Evolutionary conservation across 164 flowering plant genomes (phyloP).

Genomic region (Chimonanthus praecox): DNA sequence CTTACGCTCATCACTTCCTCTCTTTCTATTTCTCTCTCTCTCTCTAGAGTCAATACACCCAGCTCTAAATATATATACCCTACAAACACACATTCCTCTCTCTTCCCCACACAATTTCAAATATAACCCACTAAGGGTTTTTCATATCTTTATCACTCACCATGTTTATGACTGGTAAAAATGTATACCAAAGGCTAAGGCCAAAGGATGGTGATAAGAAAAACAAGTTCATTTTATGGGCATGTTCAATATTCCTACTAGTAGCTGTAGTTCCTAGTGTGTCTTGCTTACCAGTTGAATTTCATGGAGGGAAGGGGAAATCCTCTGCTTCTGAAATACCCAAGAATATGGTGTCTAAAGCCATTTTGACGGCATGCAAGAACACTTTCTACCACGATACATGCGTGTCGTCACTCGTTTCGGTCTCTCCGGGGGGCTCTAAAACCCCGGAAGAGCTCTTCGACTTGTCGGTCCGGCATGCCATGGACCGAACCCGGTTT

Average conservation of each 20-base stretch:
- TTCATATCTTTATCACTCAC: slow-evolving; percentile 6
- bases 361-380: slow-evolving; percentile 13
- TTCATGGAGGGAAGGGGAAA: slow-evolving; percentile 5
- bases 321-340: not conserved
- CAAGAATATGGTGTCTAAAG: not conserved
- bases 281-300: slow-evolving; percentile 1
- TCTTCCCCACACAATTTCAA: not conserved
- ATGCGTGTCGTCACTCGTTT: slow-evolving; percentile 15
- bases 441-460: slow-evolving; percentile 14
- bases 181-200: slow-evolving; percentile 1
- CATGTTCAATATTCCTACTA: slow-evolving; percentile 6
- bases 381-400: slow-evolving; percentile 16
- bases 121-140: not conserved
- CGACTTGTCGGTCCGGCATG: slow-evolving; percentile 14
- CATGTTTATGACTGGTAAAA: slow-evolving; percentile 3
- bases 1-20: no score
- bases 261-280: not conserved
- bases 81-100: not conserved
- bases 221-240: not conserved
- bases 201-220: not conserved
- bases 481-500: slow-evolving; percentile 6
- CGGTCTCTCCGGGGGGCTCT: not conserved
- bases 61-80: not conserved
- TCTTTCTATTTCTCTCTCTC: no score
- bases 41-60: no score